phyloP scores from a whole-genome alignment of 768 basidiomycete genomes.

The Auricularia sp. region DNA sequence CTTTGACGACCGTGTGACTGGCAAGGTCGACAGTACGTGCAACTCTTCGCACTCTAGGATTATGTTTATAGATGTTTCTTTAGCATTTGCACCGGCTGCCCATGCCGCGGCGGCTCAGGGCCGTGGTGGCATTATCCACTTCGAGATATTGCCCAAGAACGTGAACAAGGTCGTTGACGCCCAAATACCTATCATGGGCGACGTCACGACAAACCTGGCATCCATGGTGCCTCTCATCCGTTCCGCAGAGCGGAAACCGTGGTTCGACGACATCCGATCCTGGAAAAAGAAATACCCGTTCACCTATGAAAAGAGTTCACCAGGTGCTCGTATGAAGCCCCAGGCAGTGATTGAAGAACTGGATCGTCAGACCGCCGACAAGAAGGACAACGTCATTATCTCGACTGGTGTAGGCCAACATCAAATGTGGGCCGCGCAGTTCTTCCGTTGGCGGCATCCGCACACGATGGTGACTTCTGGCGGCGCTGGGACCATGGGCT shows the following conservation, averaged over 20 bases:
- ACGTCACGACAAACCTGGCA: slow-evolving; percentile 76
- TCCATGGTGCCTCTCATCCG: slow-evolving; percentile 74
- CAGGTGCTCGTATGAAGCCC: slow-evolving; percentile 75
- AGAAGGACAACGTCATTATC: slow-evolving; percentile 80
- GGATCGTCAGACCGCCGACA: slow-evolving; percentile 62
- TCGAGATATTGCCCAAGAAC: slow-evolving; percentile 97
- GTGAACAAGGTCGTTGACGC: slow-evolving; percentile 98
- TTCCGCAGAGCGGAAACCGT: slow-evolving; percentile 50
- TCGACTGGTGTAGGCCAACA: slow-evolving; percentile 97
- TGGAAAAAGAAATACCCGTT: slow-evolving; percentile 92
- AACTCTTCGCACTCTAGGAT: background rate
- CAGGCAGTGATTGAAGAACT: slow-evolving; percentile 95
- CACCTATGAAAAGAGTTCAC: slow-evolving; percentile 58
- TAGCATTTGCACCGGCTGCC: slow-evolving; percentile 82
- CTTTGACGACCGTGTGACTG: slow-evolving; percentile 97
- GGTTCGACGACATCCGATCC: slow-evolving; percentile 71
- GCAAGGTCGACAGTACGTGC: slow-evolving; percentile 53
- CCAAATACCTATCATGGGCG: slow-evolving; percentile 86
- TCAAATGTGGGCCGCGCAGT: slow-evolving; percentile 99
- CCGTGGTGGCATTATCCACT: slow-evolving; percentile 95
- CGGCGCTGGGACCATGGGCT: slow-evolving; percentile 99
- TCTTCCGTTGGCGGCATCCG: slow-evolving; percentile 84
- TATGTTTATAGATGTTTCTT: background rate
- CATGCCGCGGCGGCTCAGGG: slow-evolving; percentile 74
- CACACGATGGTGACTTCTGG: slow-evolving; percentile 86